Evolutionary conservation across 768 basidiomycete genomes (phyloP).

Genomic region (Porphyrellus cyaneotinctus): DNA sequence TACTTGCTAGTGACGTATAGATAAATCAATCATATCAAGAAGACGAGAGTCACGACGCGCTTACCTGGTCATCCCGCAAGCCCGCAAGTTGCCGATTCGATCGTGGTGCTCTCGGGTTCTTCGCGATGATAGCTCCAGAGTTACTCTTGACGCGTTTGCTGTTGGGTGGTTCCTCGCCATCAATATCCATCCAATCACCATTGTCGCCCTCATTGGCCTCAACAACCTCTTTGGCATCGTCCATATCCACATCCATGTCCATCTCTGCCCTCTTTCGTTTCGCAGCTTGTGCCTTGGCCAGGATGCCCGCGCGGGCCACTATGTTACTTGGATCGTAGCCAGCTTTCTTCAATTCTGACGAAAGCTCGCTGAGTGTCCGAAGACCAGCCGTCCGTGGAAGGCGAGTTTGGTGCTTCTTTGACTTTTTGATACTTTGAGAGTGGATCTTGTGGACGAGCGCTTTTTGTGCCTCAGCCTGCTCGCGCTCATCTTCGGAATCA

Average conservation of each 20-base stretch:
- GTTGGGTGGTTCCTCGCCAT: conserved; percentile 46
- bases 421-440: conserved; percentile 79
- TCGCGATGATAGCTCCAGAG: conserved; percentile 51
- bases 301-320: conserved; percentile 78
- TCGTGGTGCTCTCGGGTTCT: conserved; percentile 54
- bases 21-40: not conserved
- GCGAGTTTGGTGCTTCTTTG: conserved; percentile 78
- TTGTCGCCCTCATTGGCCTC: conserved; percentile 39
- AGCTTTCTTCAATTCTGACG: conserved; percentile 75
- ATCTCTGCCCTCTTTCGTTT: conserved; percentile 59
- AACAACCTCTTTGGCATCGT: conserved; percentile 34
- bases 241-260: conserved; percentile 59
- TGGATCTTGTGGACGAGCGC: conserved; percentile 64
- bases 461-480: conserved; percentile 57
- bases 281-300: conserved; percentile 69
- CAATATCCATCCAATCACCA: conserved; percentile 52
- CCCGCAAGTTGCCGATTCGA: conserved; percentile 76
- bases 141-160: conserved; percentile 62
- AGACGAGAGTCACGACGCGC: not conserved
- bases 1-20: conserved; percentile 54
- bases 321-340: conserved; percentile 87
- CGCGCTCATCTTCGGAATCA: conserved; percentile 76
- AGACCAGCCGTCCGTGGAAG: conserved; percentile 72
- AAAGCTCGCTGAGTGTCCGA: conserved; percentile 68
- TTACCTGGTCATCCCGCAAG: conserved; percentile 68